Conservation (phyloP, 2,329 filamentous ascomycete species). For the Ceratocystis alfenasii region DNA sequence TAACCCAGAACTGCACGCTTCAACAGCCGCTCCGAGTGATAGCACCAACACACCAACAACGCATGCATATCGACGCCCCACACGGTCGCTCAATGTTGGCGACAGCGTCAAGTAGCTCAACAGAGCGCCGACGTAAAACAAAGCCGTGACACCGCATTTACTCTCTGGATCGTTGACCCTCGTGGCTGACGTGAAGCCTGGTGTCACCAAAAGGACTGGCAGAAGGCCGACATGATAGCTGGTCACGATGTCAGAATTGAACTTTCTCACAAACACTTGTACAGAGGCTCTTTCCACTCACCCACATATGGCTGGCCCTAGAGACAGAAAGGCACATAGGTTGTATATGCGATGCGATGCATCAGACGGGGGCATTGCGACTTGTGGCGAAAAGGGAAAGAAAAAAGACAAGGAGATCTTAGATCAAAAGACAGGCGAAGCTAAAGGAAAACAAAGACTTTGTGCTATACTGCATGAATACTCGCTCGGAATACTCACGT, state of each 20-base stretch:
- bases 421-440: background rate
- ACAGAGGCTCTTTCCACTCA: constrained; percentile 26
- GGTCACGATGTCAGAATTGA: background rate
- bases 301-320: constrained; percentile 43
- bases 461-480: background rate
- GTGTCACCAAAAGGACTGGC: constrained; percentile 44
- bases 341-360: constrained; percentile 28
- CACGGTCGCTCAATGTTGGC: constrained; percentile 38
- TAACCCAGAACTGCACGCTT: constrained; percentile 34
- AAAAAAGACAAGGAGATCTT: background rate
- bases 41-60: constrained; percentile 37
- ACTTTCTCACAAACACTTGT: background rate
- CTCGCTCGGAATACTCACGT: background rate
- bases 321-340: constrained; percentile 37
- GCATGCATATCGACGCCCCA: constrained; percentile 42
- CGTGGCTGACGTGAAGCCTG: constrained; percentile 31
- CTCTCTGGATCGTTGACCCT: constrained; percentile 34
- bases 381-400: background rate
- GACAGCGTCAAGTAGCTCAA: constrained; percentile 43
- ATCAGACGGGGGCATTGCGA: constrained; percentile 2
- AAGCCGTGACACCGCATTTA: constrained; percentile 13
- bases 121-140: constrained; percentile 47
- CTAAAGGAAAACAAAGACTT: too few species aligned
- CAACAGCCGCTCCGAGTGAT: constrained; percentile 38
- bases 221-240: constrained; percentile 48